These are phyloP conservation scores for Paecilomyces dactylethromorphus DNA, from an alignment of 2,329 filamentous ascomycete species.

Conservation along the genomic window DNA sequence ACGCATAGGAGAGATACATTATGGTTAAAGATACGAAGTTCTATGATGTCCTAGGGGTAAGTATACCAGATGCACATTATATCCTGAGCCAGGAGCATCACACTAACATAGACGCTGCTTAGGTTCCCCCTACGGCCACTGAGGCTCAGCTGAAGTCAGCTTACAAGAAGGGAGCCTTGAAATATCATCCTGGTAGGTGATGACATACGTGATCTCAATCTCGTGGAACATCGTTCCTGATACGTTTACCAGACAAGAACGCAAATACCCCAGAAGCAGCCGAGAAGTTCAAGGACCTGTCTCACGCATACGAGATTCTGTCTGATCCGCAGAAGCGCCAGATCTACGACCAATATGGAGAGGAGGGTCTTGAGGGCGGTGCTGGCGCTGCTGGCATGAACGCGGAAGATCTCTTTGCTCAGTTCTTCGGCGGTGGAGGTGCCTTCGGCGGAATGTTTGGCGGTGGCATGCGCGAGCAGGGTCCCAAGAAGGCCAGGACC, in stretches of 20 bases:
- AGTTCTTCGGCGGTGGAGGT: slow-evolving; percentile 83
- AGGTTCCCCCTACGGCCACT: slow-evolving; percentile 73
- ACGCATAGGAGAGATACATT: slow-evolving; percentile 16
- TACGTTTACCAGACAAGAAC: slow-evolving; percentile 79
- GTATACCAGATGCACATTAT: slow-evolving; percentile 9
- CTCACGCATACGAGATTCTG: slow-evolving; percentile 90
- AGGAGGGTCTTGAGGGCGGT: slow-evolving; percentile 85
- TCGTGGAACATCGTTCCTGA: background rate
- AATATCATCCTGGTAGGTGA: slow-evolving; percentile 79
- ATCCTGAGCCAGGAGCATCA: background rate
- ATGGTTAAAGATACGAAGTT: slow-evolving; percentile 48
- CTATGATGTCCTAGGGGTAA: slow-evolving; percentile 43
- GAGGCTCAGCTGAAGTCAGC: slow-evolving; percentile 89
- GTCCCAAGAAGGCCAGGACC: slow-evolving; percentile 85
- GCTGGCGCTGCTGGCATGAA: slow-evolving; percentile 82
- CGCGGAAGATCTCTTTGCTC: slow-evolving; percentile 90
- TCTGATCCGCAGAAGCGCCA: slow-evolving; percentile 86
- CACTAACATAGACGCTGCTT: slow-evolving; percentile 4
- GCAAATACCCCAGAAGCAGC: slow-evolving; percentile 85
- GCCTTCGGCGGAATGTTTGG: slow-evolving; percentile 73
- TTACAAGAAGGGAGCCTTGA: slow-evolving; percentile 88
- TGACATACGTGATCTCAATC: background rate
- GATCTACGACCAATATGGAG: slow-evolving; percentile 95
- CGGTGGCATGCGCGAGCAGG: slow-evolving; percentile 69
- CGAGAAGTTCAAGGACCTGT: slow-evolving; percentile 98